These are phyloP conservation scores for Akebia trifoliata DNA, from an alignment of 164 flowering plant species.

Conservation along the genomic window DNA sequence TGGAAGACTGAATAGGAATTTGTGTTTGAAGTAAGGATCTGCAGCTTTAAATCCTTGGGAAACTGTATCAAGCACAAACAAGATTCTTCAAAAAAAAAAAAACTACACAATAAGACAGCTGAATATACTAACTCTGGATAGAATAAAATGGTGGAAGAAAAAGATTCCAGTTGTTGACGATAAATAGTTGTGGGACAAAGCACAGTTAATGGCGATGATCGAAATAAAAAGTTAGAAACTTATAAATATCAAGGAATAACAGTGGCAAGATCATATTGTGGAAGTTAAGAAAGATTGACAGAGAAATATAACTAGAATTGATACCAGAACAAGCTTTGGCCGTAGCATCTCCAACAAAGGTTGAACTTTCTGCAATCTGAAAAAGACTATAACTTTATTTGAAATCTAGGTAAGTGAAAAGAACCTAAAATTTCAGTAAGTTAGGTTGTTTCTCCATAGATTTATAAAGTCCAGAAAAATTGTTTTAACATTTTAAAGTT, in stretches of 20 bases:
- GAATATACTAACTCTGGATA: neutral
- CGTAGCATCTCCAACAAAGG: conserved; percentile 56
- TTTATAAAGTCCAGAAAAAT: neutral
- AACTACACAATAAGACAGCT: neutral
- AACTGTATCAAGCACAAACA: conserved; percentile 32
- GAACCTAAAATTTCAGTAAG: too few species aligned
- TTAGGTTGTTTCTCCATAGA: neutral
- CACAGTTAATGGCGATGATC: neutral
- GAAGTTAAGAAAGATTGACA: neutral
- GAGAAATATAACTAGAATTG: neutral
- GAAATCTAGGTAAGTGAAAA: neutral
- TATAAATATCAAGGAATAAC: neutral
- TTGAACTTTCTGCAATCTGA: conserved; percentile 49
- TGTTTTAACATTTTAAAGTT: too few species aligned
- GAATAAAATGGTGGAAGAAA: neutral
- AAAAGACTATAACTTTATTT: conserved; percentile 10
- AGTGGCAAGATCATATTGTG: neutral
- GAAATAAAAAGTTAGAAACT: neutral
- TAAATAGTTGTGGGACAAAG: too few species aligned
- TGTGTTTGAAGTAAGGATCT: conserved; percentile 4
- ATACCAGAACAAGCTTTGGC: conserved; percentile 66
- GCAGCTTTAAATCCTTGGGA: conserved; percentile 40
- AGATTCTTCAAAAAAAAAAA: neutral
- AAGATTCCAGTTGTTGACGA: too few species aligned
- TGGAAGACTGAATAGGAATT: conserved; percentile 21